Conservation (phyloP, 441 rosid genomes). For the Arabidopsis lyrata region DNA sequence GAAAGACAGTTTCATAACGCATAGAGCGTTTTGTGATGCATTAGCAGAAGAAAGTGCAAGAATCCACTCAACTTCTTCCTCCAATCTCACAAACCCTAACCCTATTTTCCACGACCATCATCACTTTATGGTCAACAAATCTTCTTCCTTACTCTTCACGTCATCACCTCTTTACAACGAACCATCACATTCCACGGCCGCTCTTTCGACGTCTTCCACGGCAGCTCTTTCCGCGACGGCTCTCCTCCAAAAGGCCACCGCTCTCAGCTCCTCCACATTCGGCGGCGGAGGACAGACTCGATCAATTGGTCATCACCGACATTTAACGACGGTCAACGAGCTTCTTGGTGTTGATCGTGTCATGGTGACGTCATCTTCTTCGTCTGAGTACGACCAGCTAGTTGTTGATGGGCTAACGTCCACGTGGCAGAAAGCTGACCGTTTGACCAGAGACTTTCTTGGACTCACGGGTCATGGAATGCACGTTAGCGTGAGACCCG, state of each 20-base stretch:
- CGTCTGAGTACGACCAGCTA: slow-evolving; percentile 47
- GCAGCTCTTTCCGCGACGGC: slow-evolving; percentile 84
- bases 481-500: slow-evolving; percentile 54
- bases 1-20: slow-evolving; percentile 97
- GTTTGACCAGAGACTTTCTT: slow-evolving; percentile 87
- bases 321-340: slow-evolving; percentile 52
- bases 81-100: slow-evolving; percentile 55
- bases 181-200: slow-evolving; percentile 42
- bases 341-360: slow-evolving; percentile 34
- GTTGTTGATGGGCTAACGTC: slow-evolving; percentile 48
- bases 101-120: slow-evolving; percentile 44
- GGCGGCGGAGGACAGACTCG: slow-evolving; percentile 43
- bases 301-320: slow-evolving; percentile 48
- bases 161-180: slow-evolving; percentile 49
- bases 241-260: slow-evolving; percentile 89
- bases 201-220: slow-evolving; percentile 40
- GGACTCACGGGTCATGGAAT: slow-evolving; percentile 65
- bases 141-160: slow-evolving; percentile 40
- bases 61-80: slow-evolving; percentile 47
- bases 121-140: slow-evolving; percentile 2
- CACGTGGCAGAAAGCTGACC: slow-evolving; percentile 74
- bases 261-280: slow-evolving; percentile 51
- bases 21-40: slow-evolving; percentile 95
- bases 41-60: slow-evolving; percentile 94
- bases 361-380: slow-evolving; percentile 37